Percentiles rank a stretch among this genome's conserved stretches.
Evolutionary conservation across 176 grass and related monocot species (phyloP).

Genomic region (Dactylis glomerata): DNA sequence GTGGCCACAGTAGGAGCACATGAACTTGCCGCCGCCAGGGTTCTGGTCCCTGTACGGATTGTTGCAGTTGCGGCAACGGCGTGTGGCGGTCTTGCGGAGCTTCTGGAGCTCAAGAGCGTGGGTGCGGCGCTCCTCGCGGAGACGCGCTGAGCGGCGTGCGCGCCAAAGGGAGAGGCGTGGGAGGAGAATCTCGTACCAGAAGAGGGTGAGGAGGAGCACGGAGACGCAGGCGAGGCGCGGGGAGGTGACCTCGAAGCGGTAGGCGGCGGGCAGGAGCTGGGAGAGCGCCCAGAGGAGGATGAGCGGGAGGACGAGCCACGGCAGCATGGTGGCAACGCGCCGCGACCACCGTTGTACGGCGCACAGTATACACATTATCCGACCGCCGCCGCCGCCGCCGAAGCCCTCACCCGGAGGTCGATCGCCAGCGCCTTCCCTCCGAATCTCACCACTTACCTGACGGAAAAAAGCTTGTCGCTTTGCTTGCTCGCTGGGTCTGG

Average conservation of each 20-base stretch:
- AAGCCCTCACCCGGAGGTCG: constrained; percentile 9
- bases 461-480: background rate
- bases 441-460: background rate
- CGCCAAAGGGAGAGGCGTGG: constrained; percentile 77
- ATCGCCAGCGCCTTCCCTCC: constrained; percentile 43
- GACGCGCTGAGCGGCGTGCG: constrained; percentile 61
- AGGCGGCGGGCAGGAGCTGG: constrained; percentile 69
- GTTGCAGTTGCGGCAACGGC: constrained; percentile 86
- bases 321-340: constrained; percentile 79
- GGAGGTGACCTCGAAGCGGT: constrained; percentile 92
- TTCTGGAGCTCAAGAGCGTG: constrained; percentile 78
- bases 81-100: constrained; percentile 75
- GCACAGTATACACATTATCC: constrained; percentile 97
- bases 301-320: constrained; percentile 82
- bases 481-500: constrained; percentile 25
- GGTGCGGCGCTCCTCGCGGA: constrained; percentile 65
- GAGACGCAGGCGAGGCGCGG: constrained; percentile 83
- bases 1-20: constrained; percentile 92
- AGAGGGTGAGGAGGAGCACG: constrained; percentile 88
- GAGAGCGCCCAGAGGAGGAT: constrained; percentile 78
- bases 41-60: constrained; percentile 88
- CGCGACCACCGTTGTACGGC: constrained; percentile 96
- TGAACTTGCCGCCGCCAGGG: constrained; percentile 77
- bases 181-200: constrained; percentile 96
- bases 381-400: constrained; percentile 29